Conservation (phyloP, 495 filamentous ascomycete genomes). For the Mycothermus thermophilus region DNA sequence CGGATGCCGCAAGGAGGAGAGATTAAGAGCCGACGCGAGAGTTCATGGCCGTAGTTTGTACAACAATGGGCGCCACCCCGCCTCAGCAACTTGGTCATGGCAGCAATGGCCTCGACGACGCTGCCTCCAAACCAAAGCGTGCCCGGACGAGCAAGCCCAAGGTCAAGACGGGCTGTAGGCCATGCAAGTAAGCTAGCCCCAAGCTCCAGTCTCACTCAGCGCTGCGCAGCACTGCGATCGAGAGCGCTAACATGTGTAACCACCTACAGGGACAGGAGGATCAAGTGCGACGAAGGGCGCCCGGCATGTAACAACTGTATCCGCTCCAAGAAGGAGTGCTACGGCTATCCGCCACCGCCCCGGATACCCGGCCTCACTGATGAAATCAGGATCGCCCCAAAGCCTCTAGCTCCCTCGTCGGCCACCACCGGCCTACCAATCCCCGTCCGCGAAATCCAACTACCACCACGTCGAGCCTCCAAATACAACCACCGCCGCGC, state of each 20-base stretch:
- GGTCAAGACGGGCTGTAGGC: constrained; percentile 41
- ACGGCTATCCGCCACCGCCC: constrained; percentile 38
- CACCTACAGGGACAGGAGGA: constrained; percentile 38
- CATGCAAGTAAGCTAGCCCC: constrained; percentile 37
- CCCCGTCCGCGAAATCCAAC: constrained; percentile 13
- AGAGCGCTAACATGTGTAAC: constrained; percentile 6
- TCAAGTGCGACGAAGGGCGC: constrained; percentile 55
- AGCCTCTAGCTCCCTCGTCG: constrained; percentile 12
- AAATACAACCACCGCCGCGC: constrained; percentile 19
- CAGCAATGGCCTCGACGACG: constrained; percentile 6
- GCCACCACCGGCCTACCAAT: constrained; percentile 8
- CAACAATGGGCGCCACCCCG: constrained; percentile 1
- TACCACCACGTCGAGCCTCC: constrained; percentile 13
- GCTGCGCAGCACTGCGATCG: neutral
- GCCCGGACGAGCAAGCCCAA: constrained; percentile 35
- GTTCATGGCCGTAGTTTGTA: constrained; percentile 1
- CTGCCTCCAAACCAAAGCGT: constrained; percentile 18
- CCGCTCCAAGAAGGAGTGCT: constrained; percentile 33
- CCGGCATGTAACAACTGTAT: constrained; percentile 45
- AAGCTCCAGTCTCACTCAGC: constrained; percentile 1
- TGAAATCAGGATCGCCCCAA: constrained; percentile 32
- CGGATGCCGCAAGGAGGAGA: too few relatives aligned
- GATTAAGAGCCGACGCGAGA: too few relatives aligned
- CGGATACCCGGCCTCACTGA: constrained; percentile 27
- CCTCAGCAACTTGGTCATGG: constrained; percentile 1